These are phyloP conservation scores for Talaromyces liani DNA, from an alignment of 495 filamentous ascomycete genomes.

Conservation along the genomic window DNA sequence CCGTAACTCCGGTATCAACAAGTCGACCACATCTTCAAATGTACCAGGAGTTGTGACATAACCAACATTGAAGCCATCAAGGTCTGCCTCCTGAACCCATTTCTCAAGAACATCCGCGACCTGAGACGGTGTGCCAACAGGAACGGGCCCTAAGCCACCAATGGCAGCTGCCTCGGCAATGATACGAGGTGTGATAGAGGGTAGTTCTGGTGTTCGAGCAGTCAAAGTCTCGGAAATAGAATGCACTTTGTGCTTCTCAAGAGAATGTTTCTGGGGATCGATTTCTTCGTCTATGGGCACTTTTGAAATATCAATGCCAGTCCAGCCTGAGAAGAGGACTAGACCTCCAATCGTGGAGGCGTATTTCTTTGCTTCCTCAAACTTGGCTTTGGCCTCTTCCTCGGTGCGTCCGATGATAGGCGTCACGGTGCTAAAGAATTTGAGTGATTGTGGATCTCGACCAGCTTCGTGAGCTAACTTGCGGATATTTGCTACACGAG, in stretches of 20 bases:
- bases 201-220: constrained; percentile 40
- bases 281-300: constrained; percentile 51
- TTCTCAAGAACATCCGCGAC: constrained; percentile 54
- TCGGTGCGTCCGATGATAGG: constrained; percentile 50
- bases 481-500: constrained; percentile 50
- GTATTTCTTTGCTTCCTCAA: constrained; percentile 42
- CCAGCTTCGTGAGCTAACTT: constrained; percentile 41
- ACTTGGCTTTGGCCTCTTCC: constrained; percentile 48
- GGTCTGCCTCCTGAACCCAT: constrained; percentile 49
- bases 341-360: constrained; percentile 48
- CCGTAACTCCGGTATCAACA: constrained; percentile 52
- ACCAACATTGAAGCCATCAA: constrained; percentile 56
- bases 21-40: constrained; percentile 55
- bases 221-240: constrained; percentile 45
- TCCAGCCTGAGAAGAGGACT: constrained; percentile 55
- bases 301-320: constrained; percentile 53
- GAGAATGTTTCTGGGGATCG: constrained; percentile 36
- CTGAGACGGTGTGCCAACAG: constrained; percentile 43
- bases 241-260: constrained; percentile 45
- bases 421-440: constrained; percentile 53
- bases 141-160: constrained; percentile 46
- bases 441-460: constrained; percentile 48
- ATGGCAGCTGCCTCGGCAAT: constrained; percentile 52
- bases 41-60: constrained; percentile 51
- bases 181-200: constrained; percentile 41